A percentile compares a stretch with the other conserved stretches of the same genome.
phyloP scores from a whole-genome alignment of 2,329 filamentous ascomycete genomes.

The Beauveria asiatica region DNA sequence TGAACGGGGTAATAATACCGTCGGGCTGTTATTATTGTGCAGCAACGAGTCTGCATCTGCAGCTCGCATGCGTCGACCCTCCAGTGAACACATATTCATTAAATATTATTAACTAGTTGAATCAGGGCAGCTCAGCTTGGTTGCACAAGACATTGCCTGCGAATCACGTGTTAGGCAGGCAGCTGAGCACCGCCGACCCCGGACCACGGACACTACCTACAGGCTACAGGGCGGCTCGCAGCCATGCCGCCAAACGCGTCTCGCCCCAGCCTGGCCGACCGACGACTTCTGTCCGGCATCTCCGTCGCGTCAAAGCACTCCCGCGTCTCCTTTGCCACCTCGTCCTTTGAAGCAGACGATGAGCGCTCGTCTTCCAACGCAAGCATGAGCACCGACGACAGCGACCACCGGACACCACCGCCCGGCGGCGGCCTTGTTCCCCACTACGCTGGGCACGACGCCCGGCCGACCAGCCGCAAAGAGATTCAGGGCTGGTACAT shows the following conservation, averaged over 20 bases:
- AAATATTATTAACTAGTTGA: no score
- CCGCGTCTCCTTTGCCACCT: slow-evolving; percentile 46
- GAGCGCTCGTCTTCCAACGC: slow-evolving; percentile 44
- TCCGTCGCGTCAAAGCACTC: slow-evolving; percentile 48
- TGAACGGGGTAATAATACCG: no score
- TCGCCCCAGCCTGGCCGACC: slow-evolving; percentile 34
- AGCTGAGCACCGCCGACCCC: not conserved
- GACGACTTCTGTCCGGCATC: slow-evolving; percentile 38
- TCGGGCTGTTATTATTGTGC: no score
- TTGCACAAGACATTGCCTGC: not conserved
- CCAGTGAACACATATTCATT: no score
- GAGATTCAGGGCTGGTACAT: slow-evolving; percentile 93
- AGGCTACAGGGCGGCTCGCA: not conserved
- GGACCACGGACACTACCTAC: not conserved
- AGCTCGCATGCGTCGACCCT: no score
- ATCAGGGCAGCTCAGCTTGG: not conserved
- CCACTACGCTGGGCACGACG: slow-evolving; percentile 76
- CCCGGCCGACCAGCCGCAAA: slow-evolving; percentile 73
- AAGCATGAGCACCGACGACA: slow-evolving; percentile 31
- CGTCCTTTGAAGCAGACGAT: slow-evolving; percentile 62
- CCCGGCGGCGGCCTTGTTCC: slow-evolving; percentile 25
- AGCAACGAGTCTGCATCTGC: no score
- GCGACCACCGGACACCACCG: slow-evolving; percentile 23
- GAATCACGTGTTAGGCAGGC: slow-evolving; percentile 9
- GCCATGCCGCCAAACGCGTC: slow-evolving; percentile 12